Percentiles rank a stretch among this genome's conserved stretches.
phyloP scores from a whole-genome alignment of 2,329 filamentous ascomycete species.

The Macrophomina phaseolina region DNA sequence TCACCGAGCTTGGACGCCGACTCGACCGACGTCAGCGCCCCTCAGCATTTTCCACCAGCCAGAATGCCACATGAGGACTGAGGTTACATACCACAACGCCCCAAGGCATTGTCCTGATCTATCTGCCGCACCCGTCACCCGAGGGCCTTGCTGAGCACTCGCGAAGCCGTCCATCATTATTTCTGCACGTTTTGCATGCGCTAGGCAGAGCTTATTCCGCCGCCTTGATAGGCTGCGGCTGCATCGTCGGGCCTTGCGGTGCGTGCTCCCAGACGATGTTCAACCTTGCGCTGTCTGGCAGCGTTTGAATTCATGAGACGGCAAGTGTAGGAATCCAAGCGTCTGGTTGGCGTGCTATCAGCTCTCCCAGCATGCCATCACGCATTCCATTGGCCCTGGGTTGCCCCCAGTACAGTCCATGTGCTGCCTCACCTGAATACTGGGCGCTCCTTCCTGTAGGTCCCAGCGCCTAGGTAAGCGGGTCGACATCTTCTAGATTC shows the following conservation, averaged over 20 bases:
- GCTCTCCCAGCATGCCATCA: neutral
- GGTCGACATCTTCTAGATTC: constrained; percentile 5
- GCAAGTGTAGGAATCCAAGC: constrained; percentile 5
- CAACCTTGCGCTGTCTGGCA: neutral
- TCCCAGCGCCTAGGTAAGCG: constrained; percentile 9
- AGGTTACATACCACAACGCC: constrained; percentile 11
- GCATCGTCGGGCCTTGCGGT: neutral
- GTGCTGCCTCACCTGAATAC: constrained; percentile 14
- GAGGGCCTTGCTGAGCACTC: neutral
- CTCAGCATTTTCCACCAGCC: neutral
- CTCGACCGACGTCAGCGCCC: constrained; percentile 17
- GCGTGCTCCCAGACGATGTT: neutral
- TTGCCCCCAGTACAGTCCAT: constrained; percentile 6
- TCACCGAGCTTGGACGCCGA: constrained; percentile 8
- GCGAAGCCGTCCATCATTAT: neutral
- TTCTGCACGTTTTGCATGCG: constrained; percentile 4
- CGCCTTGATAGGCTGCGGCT: neutral
- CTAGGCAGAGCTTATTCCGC: constrained; percentile 8
- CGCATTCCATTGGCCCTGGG: constrained; percentile 11
- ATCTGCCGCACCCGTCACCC: constrained; percentile 14
- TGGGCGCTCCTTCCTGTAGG: constrained; percentile 1
- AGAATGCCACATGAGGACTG: neutral
- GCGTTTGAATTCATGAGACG: constrained; percentile 12
- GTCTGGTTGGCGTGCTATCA: neutral
- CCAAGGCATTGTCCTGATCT: neutral